Evolutionary conservation across 768 basidiomycete genomes (phyloP).

Genomic region (Hygrocybe coccinea): DNA sequence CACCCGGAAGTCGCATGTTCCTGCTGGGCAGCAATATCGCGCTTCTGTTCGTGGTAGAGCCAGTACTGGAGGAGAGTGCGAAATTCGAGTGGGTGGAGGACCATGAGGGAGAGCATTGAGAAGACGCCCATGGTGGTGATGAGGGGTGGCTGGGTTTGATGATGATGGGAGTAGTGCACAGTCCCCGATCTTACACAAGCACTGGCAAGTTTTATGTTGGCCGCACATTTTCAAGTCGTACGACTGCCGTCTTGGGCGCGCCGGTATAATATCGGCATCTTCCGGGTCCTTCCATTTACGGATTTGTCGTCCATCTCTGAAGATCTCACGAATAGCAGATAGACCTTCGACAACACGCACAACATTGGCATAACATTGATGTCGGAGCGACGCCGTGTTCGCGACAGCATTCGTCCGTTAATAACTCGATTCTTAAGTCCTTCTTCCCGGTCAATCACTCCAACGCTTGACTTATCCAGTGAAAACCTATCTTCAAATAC

Average conservation of each 20-base stretch:
- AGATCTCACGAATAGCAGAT: too few relatives aligned
- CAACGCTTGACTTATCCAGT: background rate
- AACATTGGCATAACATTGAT: too few relatives aligned
- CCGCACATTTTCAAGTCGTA: too few relatives aligned
- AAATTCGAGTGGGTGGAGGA: conserved; percentile 83
- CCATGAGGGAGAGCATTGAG: conserved; percentile 59
- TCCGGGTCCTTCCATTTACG: too few relatives aligned
- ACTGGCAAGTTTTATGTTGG: too few relatives aligned
- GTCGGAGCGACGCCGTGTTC: background rate
- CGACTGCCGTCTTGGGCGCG: too few relatives aligned
- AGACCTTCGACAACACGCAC: too few relatives aligned
- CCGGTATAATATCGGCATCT: too few relatives aligned
- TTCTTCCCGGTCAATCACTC: background rate
- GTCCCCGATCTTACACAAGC: too few relatives aligned
- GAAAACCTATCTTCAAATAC: background rate
- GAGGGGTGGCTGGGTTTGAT: background rate
- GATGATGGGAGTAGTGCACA: too few relatives aligned
- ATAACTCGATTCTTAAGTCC: background rate
- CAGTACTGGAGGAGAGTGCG: conserved; percentile 78
- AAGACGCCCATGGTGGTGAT: conserved; percentile 44
- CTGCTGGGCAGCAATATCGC: conserved; percentile 71
- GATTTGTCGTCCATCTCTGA: too few relatives aligned
- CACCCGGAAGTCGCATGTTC: conserved; percentile 82
- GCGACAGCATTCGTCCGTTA: background rate
- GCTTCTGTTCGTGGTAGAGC: conserved; percentile 73